These are phyloP conservation scores for Solanum hybrid DNA, from an alignment of 305 asterid genomes.

Conservation along the genomic window DNA sequence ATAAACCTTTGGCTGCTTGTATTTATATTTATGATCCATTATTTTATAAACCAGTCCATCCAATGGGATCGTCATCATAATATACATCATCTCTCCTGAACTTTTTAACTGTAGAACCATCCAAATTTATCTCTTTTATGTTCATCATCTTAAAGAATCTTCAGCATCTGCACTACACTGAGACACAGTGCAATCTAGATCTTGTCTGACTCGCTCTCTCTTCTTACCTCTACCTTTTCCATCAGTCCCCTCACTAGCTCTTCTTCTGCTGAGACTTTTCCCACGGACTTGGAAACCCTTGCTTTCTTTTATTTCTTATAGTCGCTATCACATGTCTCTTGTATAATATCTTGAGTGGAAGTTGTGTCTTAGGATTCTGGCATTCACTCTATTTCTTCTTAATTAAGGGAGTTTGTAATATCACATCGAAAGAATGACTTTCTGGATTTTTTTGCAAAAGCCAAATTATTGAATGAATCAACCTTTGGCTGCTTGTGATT, in stretches of 20 bases:
- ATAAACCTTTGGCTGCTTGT: neutral
- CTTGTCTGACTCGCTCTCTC: neutral
- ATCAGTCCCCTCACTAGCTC: neutral
- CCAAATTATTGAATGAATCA: too few species aligned
- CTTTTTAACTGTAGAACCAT: neutral
- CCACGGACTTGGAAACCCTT: neutral
- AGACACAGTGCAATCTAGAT: neutral
- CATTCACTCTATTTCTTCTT: neutral
- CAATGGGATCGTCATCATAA: neutral
- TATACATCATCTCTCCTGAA: neutral
- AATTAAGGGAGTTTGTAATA: neutral
- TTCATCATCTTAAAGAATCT: neutral
- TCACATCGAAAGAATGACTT: neutral
- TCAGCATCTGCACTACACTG: neutral
- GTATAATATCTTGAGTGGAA: neutral
- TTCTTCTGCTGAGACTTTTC: neutral
- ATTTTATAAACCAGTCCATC: neutral
- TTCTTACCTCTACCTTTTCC: neutral
- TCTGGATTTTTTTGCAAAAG: too few species aligned
- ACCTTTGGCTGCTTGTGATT: neutral
- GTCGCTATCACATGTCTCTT: neutral
- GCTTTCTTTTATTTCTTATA: neutral
- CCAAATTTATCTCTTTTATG: neutral
- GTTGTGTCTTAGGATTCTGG: neutral
- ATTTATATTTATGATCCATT: neutral